Percentiles rank a stretch among this genome's conserved stretches.
Evolutionary conservation across 139 green algal genomes (phyloP).

Genomic region (Picochlorum sp.): DNA sequence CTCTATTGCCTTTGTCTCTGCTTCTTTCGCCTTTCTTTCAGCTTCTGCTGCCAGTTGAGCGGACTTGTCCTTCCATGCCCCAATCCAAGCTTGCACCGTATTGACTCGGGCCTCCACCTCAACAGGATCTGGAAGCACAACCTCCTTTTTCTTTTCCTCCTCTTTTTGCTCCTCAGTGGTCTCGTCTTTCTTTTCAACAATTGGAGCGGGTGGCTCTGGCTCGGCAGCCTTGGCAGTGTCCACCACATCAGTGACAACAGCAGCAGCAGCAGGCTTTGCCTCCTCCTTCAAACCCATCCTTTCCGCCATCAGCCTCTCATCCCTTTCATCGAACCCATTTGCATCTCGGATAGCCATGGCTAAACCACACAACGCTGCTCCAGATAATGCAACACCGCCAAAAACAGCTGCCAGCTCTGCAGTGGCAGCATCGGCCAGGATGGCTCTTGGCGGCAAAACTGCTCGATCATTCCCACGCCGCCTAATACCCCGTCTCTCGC

Average conservation of each 20-base stretch:
- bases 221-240: too few species aligned
- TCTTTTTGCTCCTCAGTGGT: background rate
- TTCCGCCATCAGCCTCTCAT: conserved; percentile 2
- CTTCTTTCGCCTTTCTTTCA: background rate
- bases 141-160: background rate
- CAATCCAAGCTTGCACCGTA: background rate
- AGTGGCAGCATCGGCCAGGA: background rate
- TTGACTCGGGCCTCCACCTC: background rate
- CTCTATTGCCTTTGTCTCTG: too few species aligned
- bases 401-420: conserved; percentile 1
- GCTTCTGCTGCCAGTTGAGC: background rate
- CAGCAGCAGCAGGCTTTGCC: background rate
- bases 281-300: conserved; percentile 1
- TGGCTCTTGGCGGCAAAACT: background rate
- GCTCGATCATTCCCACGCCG: background rate
- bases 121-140: background rate
- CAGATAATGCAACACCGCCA: conserved; percentile 1
- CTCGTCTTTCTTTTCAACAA: background rate
- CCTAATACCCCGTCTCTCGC: background rate
- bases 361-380: background rate
- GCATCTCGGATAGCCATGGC: background rate
- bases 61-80: background rate
- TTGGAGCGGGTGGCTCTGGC: too few species aligned
- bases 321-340: conserved; percentile 4
- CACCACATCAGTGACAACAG: background rate